Percentiles rank a stretch among this genome's conserved stretches.
These are phyloP conservation scores for Boletellus sp. DNA, from an alignment of 1,284 basidiomycete species.

Conservation along the genomic window DNA sequence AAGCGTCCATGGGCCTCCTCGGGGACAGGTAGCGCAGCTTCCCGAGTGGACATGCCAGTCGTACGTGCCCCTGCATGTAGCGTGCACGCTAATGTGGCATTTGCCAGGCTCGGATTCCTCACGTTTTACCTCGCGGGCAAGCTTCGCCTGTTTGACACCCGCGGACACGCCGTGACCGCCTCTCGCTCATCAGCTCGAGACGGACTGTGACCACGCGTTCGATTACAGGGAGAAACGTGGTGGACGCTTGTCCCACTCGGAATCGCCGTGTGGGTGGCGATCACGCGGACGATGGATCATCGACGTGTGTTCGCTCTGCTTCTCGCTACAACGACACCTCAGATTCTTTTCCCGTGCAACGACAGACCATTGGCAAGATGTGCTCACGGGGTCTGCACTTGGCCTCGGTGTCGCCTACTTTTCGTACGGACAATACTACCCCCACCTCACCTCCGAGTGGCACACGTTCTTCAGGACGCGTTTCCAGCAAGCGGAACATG, in stretches of 20 bases:
- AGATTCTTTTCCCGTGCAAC: background rate
- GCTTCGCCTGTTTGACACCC: constrained; percentile 65
- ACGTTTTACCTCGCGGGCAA: constrained; percentile 75
- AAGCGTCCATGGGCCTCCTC: constrained; percentile 43
- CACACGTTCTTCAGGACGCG: constrained; percentile 48
- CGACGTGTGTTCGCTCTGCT: constrained; percentile 43
- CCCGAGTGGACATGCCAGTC: constrained; percentile 71
- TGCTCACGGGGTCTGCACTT: constrained; percentile 50
- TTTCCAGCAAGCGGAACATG: constrained; percentile 15
- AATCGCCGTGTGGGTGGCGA: constrained; percentile 63
- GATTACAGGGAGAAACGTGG: constrained; percentile 58
- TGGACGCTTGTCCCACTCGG: constrained; percentile 59
- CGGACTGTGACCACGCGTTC: background rate
- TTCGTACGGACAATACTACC: constrained; percentile 47
- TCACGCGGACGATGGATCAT: constrained; percentile 67
- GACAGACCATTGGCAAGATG: constrained; percentile 53
- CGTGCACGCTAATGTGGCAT: constrained; percentile 44
- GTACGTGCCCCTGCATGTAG: constrained; percentile 32
- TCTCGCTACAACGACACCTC: background rate
- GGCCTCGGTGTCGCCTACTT: constrained; percentile 49
- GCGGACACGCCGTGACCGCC: constrained; percentile 53
- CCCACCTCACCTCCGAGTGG: constrained; percentile 30
- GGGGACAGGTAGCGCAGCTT: constrained; percentile 75
- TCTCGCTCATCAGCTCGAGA: background rate
- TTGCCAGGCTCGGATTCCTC: constrained; percentile 73